Percentiles rank a stretch among this genome's conserved stretches.
Conservation (phyloP, 441 rosid species). For the Syzygium malaccense region DNA sequence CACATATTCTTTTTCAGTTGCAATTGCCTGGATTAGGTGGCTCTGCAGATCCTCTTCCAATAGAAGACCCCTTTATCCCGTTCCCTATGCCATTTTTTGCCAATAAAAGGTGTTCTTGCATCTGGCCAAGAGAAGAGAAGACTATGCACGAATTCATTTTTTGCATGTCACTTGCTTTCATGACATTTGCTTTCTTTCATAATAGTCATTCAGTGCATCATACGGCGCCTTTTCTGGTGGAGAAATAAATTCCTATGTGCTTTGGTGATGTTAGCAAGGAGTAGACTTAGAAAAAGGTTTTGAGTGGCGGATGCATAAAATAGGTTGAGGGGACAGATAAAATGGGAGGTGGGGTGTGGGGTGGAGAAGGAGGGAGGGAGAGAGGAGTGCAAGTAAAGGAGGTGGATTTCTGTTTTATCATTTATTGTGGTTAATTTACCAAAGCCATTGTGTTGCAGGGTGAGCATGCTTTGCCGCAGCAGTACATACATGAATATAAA, state of each 20-base stretch:
- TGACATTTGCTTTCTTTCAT: background rate
- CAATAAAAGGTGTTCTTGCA: background rate
- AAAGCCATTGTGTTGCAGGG: slow-evolving; percentile 28
- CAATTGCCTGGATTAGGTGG: background rate
- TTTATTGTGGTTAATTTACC: background rate
- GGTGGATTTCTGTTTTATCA: background rate
- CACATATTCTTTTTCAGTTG: background rate
- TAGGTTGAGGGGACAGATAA: background rate
- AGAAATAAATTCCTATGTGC: background rate
- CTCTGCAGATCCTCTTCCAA: background rate
- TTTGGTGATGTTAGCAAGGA: background rate
- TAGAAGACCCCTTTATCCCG: background rate
- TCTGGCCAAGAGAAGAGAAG: background rate
- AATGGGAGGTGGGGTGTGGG: background rate
- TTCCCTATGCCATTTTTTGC: background rate
- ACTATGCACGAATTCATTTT: background rate
- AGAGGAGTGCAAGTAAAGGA: background rate
- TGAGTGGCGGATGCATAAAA: background rate
- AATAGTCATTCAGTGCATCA: background rate
- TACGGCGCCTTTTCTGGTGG: background rate
- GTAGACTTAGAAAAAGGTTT: background rate
- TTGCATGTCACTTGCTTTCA: background rate
- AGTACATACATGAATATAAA: slow-evolving; percentile 51
- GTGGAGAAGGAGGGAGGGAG: background rate
- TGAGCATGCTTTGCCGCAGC: slow-evolving; percentile 93